Evolutionary conservation across 176 grass and related monocot species (phyloP), one percentile per base, ranked within the genome.

Genomic region (Musa troglodytarum): DNA sequence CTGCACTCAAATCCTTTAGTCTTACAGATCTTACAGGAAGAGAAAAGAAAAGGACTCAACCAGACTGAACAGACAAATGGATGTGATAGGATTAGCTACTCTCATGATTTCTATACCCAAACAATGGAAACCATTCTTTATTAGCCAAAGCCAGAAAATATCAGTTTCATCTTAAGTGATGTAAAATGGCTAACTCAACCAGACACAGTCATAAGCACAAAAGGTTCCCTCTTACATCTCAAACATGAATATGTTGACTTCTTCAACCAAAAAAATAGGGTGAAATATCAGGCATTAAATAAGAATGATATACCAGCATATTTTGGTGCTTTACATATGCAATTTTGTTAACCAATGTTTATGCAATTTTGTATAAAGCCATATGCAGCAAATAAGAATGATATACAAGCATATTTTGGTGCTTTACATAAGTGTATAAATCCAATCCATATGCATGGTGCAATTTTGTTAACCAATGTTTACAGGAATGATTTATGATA

Each of bases 231-330:
- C 15, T 67, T 67, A 20, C 43, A 50, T 15, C 68, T 5, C 17
- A 51, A 20, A 70, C 43, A 51, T 65, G 63, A 11, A 65, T 65
- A 65, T 25, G 12, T 28, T 26, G 28, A 12, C 63, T 53, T 11
- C 79, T 21, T 71, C 81, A 69, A 7, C 54, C 15, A 43, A 52
- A 49, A 2, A 54, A 52, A 34, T 26, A 78, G 34, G 64, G 53
- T 65, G 34, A 13, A 28, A 15, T 26, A 9, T 9, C 21, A 26
- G 6, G 11, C 21, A 28, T 16, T 65, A 20, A 65, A 26, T 24
- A 24, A 65, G 10, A 65, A 65, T 65, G 63, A 65, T 65, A 26
- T 65, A 11, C 14, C 26, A 26, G 63, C 1, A 26, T 23, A 29
- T 65, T 13, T 65, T 65, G 21, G 20, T 26, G 22, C 57, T 61